Evolutionary conservation across 441 rosid species (phyloP), one percentile per base, ranked within the genome.

Genomic region (Gossypium davidsonii): DNA sequence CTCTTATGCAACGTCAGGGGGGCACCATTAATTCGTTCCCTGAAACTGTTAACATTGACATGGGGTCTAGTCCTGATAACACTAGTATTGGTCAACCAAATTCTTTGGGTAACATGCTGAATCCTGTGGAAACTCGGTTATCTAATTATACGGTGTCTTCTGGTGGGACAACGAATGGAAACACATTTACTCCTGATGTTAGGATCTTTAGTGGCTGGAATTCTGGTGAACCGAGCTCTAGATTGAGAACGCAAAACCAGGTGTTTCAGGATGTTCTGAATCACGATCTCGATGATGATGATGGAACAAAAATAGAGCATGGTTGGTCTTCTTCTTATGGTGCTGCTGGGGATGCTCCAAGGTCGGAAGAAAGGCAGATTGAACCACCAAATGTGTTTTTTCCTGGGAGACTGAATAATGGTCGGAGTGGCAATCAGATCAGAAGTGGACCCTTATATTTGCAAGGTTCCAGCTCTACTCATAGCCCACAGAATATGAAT

Each of bases 171-270:
- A 56, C 83, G 26, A 78, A 82, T 56, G 79, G 65, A 67, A 80
- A 78, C 76, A 76, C 85, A 12, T 70, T 71, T 51, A 63, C 80
- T 82, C 79, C 79, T 68, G 83, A 75, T 76, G 74, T 60, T 74
- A 89, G 76, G 66, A 74, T 69, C 70, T 85, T 81, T 73, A 74
- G 78, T 75, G 79, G 85, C 64, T 88, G 89, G 95, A 87, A 74
- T 77, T 80, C 83, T 14, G 89, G 90, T 51, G 97, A 89, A 74
- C 78, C 93, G 39, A 83, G 91, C 81, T 85, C 90, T 51, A 76
- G 83, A 64, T 71, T 77, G 12, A 79, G 76, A 56, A 26, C 76
- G 37, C 85, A 84, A 79, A 77, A 80, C 75, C 89, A 81, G 76
- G 77, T 51, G 57, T 25, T 12, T 25, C 74, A 39, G 55, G 65